Base-by-base conservation (phyloP, 1,284 basidiomycete genomes). In the Ceratobasidium papillatum region DNA sequence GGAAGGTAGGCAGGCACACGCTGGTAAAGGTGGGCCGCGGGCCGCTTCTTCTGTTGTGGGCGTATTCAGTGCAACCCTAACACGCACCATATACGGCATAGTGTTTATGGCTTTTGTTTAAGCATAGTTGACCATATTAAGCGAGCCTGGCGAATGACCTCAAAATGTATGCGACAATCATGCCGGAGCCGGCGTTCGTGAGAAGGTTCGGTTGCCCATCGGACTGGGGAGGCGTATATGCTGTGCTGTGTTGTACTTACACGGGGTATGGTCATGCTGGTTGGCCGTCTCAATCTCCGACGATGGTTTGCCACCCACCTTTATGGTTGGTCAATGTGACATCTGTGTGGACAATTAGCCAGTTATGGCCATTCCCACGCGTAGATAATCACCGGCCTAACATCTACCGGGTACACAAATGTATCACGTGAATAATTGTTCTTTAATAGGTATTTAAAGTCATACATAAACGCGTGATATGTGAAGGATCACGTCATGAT, bases 121-220 rank as follows among this genome's bases (percentile, higher is more conserved):
- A 32, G 32, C 34, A 19, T n/a, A 30, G 30, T 58, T 25, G 14
- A 14, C n/a, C 52, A 19, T 27, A 45, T 43, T 17, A 17, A 14
- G 11, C 27, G 43, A 63, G 62, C 25, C 62, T 47, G 45, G 25
- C 27, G 7, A 5, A 45, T 12, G 43, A 47, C 25, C 32, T 27
- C 25, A 63, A 63, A 25, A 49, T 32, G 45, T 45, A 41, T 25
- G 11, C 38, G 43, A 45, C 62, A 63, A 63, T 63, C 62, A n/a
- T 12, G 32, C 41, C 62, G 38, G 62, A 14, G 34, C 43, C 38
- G 62, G 62, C 25, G 43, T 63, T 45, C 27, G 41, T 43, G 62
- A 32, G 62, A 63, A 63, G 17, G 9, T 63, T 63, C 62, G 41
- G 27, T 47, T 22, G 27, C 41, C 25, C 25, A 41, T 27, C 36